Conservation (phyloP, 352 stramenopile species). For the Globisporangium polare region DNA sequence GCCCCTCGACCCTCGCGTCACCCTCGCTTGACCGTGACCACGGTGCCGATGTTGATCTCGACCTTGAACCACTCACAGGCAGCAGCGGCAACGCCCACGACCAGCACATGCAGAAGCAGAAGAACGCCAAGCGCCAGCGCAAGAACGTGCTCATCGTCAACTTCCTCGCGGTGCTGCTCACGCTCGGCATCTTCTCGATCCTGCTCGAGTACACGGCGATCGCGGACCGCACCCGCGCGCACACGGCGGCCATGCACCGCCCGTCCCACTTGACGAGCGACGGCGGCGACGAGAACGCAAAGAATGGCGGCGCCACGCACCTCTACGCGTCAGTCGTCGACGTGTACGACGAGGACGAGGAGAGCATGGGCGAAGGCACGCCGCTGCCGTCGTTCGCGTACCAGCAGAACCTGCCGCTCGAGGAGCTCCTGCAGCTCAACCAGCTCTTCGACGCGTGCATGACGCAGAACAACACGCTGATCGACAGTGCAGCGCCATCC, state of each 20-base stretch:
- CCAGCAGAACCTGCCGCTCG: slow-evolving; percentile 1
- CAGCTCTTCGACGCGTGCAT: slow-evolving; percentile 6
- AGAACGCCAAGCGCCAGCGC: slow-evolving; percentile 1
- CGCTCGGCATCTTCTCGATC: slow-evolving; percentile 12
- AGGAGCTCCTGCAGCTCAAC: slow-evolving; percentile 6
- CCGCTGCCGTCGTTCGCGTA: slow-evolving; percentile 3
- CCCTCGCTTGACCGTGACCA: slow-evolving; percentile 1
- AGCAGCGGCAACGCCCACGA: background rate
- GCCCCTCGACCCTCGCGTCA: slow-evolving; percentile 5
- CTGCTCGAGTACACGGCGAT: slow-evolving; percentile 11
- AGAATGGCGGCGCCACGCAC: slow-evolving; percentile 7
- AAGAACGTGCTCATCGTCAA: slow-evolving; percentile 14
- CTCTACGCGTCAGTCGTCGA: slow-evolving; percentile 5
- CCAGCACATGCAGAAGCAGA: background rate
- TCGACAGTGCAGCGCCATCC: background rate
- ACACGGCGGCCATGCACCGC: background rate
- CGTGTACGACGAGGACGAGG: slow-evolving; percentile 6
- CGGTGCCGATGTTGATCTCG: background rate
- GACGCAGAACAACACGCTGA: slow-evolving; percentile 2
- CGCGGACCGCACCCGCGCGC: slow-evolving; percentile 2
- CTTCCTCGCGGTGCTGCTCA: slow-evolving; percentile 8
- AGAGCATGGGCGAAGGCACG: background rate
- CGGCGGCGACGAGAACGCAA: background rate
- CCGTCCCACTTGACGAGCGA: background rate
- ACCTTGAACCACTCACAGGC: background rate